A percentile compares a stretch with the other conserved stretches of the same genome.
Conservation (phyloP, 2,329 filamentous ascomycete genomes). For the Cladosporium phlei region DNA sequence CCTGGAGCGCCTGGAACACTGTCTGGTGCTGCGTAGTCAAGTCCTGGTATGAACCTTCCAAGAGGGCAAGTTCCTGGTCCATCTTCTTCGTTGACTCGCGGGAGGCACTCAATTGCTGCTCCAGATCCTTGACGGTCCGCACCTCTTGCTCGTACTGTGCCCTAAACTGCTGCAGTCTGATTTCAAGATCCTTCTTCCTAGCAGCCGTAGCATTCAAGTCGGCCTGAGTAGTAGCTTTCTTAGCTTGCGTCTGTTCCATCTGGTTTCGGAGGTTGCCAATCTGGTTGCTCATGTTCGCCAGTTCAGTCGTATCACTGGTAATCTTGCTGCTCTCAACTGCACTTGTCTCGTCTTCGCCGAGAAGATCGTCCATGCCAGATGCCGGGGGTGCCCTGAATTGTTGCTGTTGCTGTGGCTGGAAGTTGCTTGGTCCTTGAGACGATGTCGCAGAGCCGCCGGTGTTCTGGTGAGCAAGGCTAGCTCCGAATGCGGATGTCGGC, state of each 20-base stretch:
- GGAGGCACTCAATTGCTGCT: constrained; percentile 73
- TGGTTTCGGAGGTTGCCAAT: constrained; percentile 86
- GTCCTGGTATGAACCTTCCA: constrained; percentile 78
- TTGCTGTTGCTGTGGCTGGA: constrained; percentile 28
- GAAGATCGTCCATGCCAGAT: constrained; percentile 69
- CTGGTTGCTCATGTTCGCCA: constrained; percentile 94
- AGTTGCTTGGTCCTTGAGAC: constrained; percentile 21
- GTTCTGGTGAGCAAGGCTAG: constrained; percentile 68
- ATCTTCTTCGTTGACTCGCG: constrained; percentile 79
- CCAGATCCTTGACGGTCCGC: constrained; percentile 74
- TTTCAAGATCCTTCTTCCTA: constrained; percentile 91
- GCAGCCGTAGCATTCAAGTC: constrained; percentile 75
- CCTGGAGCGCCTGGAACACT: constrained; percentile 66
- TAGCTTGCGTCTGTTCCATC: constrained; percentile 86
- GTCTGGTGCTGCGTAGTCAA: constrained; percentile 78
- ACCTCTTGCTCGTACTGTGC: constrained; percentile 90
- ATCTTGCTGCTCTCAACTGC: constrained; percentile 83
- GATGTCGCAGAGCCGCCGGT: constrained; percentile 59
- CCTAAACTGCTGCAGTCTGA: constrained; percentile 78
- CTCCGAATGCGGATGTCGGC: constrained; percentile 87
- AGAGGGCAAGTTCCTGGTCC: constrained; percentile 73
- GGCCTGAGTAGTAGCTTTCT: constrained; percentile 72
- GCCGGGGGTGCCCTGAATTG: constrained; percentile 30
- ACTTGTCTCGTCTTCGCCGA: constrained; percentile 72
- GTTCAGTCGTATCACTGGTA: constrained; percentile 81